These are phyloP conservation scores for Pseudogymnoascus sp. DNA, from an alignment of 2,329 filamentous ascomycete species.

Conservation along the genomic window DNA sequence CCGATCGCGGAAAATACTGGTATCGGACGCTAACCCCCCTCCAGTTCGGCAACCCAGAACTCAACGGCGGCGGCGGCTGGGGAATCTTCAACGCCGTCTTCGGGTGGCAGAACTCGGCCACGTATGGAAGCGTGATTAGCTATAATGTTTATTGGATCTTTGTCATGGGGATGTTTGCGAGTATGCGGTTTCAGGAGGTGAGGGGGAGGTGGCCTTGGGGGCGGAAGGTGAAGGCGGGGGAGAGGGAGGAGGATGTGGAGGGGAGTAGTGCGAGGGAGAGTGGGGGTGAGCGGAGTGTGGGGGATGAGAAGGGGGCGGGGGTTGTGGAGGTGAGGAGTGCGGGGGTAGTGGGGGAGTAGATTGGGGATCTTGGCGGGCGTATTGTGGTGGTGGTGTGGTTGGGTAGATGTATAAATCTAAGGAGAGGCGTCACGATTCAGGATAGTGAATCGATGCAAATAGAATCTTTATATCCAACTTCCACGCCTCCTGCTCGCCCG, in stretches of 20 bases:
- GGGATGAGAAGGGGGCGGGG: not conserved
- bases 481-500: too few species aligned
- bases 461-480: too few species aligned
- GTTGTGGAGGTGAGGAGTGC: not conserved
- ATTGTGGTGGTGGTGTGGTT: not conserved
- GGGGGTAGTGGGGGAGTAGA: not conserved
- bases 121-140: constrained; percentile 76
- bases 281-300: not conserved
- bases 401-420: not conserved
- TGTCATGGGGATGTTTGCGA: constrained; percentile 55
- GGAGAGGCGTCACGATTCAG: too few species aligned
- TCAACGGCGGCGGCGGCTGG: constrained; percentile 71
- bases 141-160: constrained; percentile 84
- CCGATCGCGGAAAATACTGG: too few species aligned
- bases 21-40: not conserved
- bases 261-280: not conserved
- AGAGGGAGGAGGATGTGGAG: not conserved
- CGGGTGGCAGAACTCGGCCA: constrained; percentile 83
- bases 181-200: constrained; percentile 59
- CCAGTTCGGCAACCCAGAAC: constrained; percentile 69
- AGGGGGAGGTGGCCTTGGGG: constrained; percentile 23
- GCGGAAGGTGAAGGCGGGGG: not conserved
- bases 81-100: constrained; percentile 80
- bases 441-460: too few species aligned
- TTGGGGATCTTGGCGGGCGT: too few species aligned